Base-by-base conservation (phyloP, 2,329 filamentous ascomycete species). In the Aureobasidium subglaciale region DNA sequence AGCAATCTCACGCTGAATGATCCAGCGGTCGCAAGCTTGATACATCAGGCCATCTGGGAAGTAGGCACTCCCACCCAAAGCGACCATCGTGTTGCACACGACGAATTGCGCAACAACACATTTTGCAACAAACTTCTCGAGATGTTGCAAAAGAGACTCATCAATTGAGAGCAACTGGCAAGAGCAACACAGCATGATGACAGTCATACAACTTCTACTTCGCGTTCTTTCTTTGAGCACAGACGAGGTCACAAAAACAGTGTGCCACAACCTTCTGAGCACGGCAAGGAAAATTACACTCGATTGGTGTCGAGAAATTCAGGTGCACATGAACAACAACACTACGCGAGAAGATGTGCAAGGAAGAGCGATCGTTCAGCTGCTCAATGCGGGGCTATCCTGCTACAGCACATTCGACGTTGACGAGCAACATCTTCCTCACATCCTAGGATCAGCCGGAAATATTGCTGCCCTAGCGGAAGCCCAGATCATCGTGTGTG, bases 1-100 rank as follows among this genome's bases (percentile, higher is more conserved):
- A 74, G 78, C 67, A 80, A 45, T 57, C 50, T 89, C 3, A 86
- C 86, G 59, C 81, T 87, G 58, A 81, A 78, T 27, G 75, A 74
- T 0, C 73, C 80, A 27, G 71, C 75, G 0, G 79, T 79, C 0
- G 72, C 73, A 27, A 57, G 69, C 0, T 60, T 86, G 0, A 63
- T 88, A 1, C 68, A 70, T 1, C 77, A 80, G 8, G 67, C 87
- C 1, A 70, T 75, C 0, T 59, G 78, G 0, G 78, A 87, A 59
- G 75, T 73, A 1, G 86, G 86, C 0, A 82, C 82, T 61, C 64
- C 18, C 63, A 70, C 4, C 46, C 50, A 62, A 0, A 30, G 60
- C 2, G 64, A 59, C 2, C 63, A 80, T 0, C 73, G 84, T 1
- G 63, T 70, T 3, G 63, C 72, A 0, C 83, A 87, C 62, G 59